These are phyloP conservation scores for Anisodus acutangulus DNA, from an alignment of 257 asterid species.

Conservation along the genomic window DNA sequence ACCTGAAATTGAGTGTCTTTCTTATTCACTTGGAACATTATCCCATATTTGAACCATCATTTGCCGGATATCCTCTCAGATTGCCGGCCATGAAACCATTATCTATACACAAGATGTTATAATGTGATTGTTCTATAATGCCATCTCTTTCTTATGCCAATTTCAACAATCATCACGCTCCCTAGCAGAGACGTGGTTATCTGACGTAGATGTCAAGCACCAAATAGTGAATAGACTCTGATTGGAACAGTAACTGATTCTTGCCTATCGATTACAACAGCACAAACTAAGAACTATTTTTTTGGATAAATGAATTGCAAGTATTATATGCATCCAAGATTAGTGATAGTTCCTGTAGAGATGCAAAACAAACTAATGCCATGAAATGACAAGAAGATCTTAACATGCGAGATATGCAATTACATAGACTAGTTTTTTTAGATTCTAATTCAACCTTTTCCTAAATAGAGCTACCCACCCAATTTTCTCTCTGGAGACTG, in stretches of 20 bases:
- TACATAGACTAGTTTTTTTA: neutral
- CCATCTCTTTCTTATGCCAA: neutral
- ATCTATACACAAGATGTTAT: neutral
- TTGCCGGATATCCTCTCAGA: neutral
- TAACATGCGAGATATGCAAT: conserved; percentile 16
- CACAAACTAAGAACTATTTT: conserved; percentile 4
- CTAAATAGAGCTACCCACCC: conserved; percentile 28
- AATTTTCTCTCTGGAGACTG: neutral
- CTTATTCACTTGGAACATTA: neutral
- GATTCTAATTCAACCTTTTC: conserved; percentile 17
- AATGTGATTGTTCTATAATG: neutral
- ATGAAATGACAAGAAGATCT: conserved; percentile 14
- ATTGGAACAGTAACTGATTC: neutral
- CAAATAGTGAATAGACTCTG: neutral
- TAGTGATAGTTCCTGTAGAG: conserved; percentile 18
- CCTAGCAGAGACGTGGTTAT: neutral
- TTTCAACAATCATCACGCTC: neutral
- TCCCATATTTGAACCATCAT: conserved; percentile 5
- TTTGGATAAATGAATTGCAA: neutral
- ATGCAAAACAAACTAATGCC: neutral
- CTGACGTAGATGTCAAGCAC: neutral
- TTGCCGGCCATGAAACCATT: conserved; percentile 24
- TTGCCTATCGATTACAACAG: neutral
- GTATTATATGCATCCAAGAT: neutral
- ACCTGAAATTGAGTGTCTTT: neutral